These are phyloP conservation scores for Crucihimalaya himalaica DNA, from an alignment of 345 rosid genomes.

Conservation along the genomic window DNA sequence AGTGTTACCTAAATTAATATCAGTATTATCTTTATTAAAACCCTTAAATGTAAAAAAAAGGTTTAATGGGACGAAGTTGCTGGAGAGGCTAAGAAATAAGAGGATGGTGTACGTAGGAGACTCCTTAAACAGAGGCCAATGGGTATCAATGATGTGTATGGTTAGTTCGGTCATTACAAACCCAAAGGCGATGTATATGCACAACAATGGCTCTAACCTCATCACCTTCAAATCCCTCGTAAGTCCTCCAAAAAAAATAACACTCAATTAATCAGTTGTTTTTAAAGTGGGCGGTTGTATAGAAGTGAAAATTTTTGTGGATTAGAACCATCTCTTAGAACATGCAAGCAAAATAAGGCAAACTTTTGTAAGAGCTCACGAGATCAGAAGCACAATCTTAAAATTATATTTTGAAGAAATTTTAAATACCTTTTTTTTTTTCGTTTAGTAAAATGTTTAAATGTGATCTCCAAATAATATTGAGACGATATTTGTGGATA, in stretches of 20 bases:
- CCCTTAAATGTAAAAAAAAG: conserved; percentile 41
- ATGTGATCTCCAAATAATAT: background rate
- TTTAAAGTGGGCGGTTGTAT: background rate
- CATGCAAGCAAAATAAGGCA: background rate
- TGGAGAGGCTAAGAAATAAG: conserved; percentile 83
- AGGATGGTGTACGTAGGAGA: conserved; percentile 92
- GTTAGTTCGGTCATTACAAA: conserved; percentile 60
- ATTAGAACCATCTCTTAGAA: background rate
- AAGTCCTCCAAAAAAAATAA: conserved; percentile 13
- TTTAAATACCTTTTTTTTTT: background rate
- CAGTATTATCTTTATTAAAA: background rate
- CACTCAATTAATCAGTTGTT: background rate
- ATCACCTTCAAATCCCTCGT: conserved; percentile 53
- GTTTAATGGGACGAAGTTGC: conserved; percentile 74
- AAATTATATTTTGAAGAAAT: background rate
- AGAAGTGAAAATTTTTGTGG: background rate
- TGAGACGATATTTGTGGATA: background rate
- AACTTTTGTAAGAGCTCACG: no score
- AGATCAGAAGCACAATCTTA: no score
- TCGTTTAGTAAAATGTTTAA: background rate
- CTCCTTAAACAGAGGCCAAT: conserved; percentile 85
- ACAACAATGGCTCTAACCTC: conserved; percentile 61
- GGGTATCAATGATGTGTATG: conserved; percentile 94
- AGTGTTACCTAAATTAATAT: conserved; percentile 26
- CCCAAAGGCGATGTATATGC: conserved; percentile 55